These are phyloP conservation scores for Massarina eburnea DNA, from an alignment of 2,329 filamentous ascomycete species.

Conservation along the genomic window DNA sequence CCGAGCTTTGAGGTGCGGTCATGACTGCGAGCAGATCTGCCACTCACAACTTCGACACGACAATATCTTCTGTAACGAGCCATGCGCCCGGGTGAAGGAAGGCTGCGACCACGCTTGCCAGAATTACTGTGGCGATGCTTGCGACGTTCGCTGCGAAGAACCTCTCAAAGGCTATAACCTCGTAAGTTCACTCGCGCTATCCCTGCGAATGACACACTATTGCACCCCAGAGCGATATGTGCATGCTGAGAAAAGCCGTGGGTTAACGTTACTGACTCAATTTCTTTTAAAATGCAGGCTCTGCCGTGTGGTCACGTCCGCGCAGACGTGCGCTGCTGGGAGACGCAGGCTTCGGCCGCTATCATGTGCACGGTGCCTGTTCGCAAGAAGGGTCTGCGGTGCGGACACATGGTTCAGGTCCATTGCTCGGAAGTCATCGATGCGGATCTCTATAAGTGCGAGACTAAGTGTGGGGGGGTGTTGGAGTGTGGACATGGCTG, in stretches of 20 bases:
- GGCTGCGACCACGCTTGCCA: constrained; percentile 5
- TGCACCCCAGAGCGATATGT: constrained; percentile 10
- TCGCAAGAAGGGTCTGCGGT: constrained; percentile 54
- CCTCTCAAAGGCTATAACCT: constrained; percentile 15
- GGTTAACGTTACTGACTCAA: neutral
- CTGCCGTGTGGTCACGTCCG: constrained; percentile 33
- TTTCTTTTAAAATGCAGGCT: neutral
- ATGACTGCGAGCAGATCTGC: constrained; percentile 29
- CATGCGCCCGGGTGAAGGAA: neutral
- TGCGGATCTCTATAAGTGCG: constrained; percentile 50
- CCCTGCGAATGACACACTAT: neutral
- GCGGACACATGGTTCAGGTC: constrained; percentile 56
- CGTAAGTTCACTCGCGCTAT: no score
- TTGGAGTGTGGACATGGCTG: constrained; percentile 19
- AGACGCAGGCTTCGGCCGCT: constrained; percentile 44
- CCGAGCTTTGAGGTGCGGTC: constrained; percentile 30
- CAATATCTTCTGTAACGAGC: neutral
- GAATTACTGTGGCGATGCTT: constrained; percentile 43
- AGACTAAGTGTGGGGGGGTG: constrained; percentile 3
- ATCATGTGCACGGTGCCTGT: constrained; percentile 56
- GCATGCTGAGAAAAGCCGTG: neutral
- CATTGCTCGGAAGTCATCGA: constrained; percentile 55
- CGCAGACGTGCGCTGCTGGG: constrained; percentile 17
- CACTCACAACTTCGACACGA: constrained; percentile 22
- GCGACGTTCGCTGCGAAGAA: constrained; percentile 28